Percentiles rank a stretch among this genome's conserved stretches.
Conservation (phyloP, 2,329 filamentous ascomycete genomes). For the Fusarium floridanum region DNA sequence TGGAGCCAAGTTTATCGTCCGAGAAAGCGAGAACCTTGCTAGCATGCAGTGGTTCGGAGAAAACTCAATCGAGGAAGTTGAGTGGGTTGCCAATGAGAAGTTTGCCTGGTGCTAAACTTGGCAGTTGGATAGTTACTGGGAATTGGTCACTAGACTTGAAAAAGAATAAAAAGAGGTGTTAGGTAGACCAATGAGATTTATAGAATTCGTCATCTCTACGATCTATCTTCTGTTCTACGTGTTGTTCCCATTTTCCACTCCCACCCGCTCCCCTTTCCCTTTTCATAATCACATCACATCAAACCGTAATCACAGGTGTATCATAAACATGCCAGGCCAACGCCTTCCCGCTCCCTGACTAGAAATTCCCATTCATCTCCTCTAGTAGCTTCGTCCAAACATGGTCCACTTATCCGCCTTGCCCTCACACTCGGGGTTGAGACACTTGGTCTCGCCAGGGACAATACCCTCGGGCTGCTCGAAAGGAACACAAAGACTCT, state of each 20-base stretch:
- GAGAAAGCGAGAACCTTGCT: conserved; percentile 76
- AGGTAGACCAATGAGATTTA: conserved; percentile 31
- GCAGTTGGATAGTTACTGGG: background rate
- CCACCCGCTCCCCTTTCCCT: conserved; percentile 35
- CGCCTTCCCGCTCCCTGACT: conserved; percentile 45
- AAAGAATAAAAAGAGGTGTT: background rate
- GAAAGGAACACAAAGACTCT: conserved; percentile 79
- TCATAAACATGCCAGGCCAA: conserved; percentile 47
- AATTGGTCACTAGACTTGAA: background rate
- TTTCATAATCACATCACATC: conserved; percentile 45
- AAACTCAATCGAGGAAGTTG: conserved; percentile 64
- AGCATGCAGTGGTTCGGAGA: conserved; percentile 79
- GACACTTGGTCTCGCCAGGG: conserved; percentile 87
- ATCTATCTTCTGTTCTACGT: conserved; percentile 43
- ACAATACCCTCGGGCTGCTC: conserved; percentile 87
- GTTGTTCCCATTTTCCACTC: conserved; percentile 30
- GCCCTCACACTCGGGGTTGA: conserved; percentile 86
- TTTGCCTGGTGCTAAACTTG: conserved; percentile 78
- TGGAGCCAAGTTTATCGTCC: conserved; percentile 62
- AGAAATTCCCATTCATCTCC: conserved; percentile 31
- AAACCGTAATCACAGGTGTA: conserved; percentile 48
- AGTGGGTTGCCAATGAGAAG: conserved; percentile 84
- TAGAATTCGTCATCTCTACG: conserved; percentile 28
- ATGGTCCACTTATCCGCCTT: conserved; percentile 89
- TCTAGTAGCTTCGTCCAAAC: conserved; percentile 83